Evolutionary conservation across 768 basidiomycete genomes (phyloP).

Genomic region (Suillus occidentalis): DNA sequence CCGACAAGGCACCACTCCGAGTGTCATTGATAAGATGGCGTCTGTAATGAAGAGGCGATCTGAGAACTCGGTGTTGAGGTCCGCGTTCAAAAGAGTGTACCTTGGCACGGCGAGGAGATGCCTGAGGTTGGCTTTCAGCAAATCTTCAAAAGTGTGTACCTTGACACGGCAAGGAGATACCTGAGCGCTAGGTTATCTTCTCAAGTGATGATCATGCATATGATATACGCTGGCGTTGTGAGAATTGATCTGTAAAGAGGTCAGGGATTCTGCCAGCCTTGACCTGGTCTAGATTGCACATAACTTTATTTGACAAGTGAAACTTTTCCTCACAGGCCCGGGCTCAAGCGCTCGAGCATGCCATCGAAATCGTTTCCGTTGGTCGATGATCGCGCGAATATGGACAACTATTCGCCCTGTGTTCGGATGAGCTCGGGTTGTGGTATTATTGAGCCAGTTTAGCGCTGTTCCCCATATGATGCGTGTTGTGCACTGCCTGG

Average conservation of each 20-base stretch:
- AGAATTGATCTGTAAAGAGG: slow-evolving; percentile 9
- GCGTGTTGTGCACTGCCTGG: background rate
- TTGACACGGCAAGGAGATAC: background rate
- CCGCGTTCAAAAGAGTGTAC: background rate
- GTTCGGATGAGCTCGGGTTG: slow-evolving; percentile 23
- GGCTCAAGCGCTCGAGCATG: no score
- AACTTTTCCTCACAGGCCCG: background rate
- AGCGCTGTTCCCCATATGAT: background rate
- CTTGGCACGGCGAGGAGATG: background rate
- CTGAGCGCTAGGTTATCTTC: background rate
- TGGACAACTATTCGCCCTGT: background rate
- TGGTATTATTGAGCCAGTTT: background rate
- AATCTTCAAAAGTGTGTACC: background rate
- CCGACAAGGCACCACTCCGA: background rate
- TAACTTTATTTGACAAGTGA: background rate
- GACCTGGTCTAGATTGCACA: background rate
- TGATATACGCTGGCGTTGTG: background rate
- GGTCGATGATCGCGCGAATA: background rate
- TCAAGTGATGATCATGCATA: background rate
- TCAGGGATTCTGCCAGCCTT: background rate
- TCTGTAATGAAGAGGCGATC: background rate
- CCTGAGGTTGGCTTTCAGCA: background rate
- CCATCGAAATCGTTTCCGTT: background rate
- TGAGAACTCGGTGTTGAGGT: background rate
- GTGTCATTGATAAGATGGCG: background rate